phyloP scores from a whole-genome alignment of 768 basidiomycete genomes.

The Tylopilus sp. region DNA sequence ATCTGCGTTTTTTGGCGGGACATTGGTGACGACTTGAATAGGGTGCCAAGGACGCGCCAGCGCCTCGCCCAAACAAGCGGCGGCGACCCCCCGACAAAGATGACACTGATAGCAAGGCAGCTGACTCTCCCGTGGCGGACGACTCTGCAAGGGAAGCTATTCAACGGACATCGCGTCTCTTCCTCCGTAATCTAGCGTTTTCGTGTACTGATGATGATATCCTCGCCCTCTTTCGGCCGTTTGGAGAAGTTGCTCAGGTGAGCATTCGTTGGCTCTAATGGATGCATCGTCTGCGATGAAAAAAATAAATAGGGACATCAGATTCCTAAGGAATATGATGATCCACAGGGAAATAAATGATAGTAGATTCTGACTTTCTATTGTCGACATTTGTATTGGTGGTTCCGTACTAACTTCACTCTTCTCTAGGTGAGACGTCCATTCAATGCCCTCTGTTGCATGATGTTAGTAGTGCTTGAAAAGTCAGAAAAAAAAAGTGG shows the following conservation, averaged over 20 bases:
- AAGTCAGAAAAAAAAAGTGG: too few relatives aligned
- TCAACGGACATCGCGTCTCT: slow-evolving; percentile 73
- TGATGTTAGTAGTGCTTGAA: slow-evolving; percentile 36
- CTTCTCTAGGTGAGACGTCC: slow-evolving; percentile 13
- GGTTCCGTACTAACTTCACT: neutral
- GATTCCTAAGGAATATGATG: slow-evolving; percentile 38
- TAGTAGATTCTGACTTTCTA: slow-evolving; percentile 41
- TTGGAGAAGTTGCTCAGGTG: slow-evolving; percentile 78
- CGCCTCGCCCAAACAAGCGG: slow-evolving; percentile 68
- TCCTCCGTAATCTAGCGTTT: slow-evolving; percentile 94
- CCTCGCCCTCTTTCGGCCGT: slow-evolving; percentile 55
- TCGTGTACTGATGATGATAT: slow-evolving; percentile 75
- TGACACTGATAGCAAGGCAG: slow-evolving; percentile 11
- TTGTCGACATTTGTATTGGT: neutral
- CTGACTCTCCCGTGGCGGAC: slow-evolving; percentile 9
- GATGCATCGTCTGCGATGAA: slow-evolving; percentile 33
- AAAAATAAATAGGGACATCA: slow-evolving; percentile 47
- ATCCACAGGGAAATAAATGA: slow-evolving; percentile 49
- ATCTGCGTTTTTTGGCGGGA: neutral
- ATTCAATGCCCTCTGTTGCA: neutral
- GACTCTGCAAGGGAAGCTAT: slow-evolving; percentile 50
- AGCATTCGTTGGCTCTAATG: slow-evolving; percentile 23
- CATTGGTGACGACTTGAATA: slow-evolving; percentile 26
- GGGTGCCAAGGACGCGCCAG: slow-evolving; percentile 68
- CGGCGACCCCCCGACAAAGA: slow-evolving; percentile 57